Conservation (phyloP, 345 rosid species). For the Dovyalis caffra region DNA sequence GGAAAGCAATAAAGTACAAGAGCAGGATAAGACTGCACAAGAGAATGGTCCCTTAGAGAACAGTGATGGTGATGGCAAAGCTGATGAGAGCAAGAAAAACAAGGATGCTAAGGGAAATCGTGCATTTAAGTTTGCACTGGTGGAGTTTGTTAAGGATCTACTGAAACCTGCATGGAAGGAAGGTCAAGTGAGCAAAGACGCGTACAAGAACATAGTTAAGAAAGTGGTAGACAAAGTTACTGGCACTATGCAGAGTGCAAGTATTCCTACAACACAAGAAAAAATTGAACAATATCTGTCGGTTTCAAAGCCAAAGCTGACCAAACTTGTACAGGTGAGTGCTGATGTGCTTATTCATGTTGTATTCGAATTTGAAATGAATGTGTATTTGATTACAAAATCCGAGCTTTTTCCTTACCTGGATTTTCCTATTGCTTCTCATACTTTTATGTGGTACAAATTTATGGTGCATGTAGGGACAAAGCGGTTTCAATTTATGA, state of each 20-base stretch:
- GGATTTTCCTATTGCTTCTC: background rate
- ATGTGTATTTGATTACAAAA: background rate
- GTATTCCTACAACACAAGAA: conserved; percentile 88
- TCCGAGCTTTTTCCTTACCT: background rate
- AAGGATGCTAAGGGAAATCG: conserved; percentile 72
- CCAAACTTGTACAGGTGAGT: conserved; percentile 90
- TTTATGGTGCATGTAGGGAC: background rate
- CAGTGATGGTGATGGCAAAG: conserved; percentile 44
- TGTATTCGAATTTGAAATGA: background rate
- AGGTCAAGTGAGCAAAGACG: conserved; percentile 84
- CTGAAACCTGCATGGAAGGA: conserved; percentile 94
- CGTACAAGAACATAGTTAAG: conserved; percentile 91
- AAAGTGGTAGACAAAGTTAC: conserved; percentile 95
- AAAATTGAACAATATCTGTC: conserved; percentile 84
- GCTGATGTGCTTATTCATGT: background rate
- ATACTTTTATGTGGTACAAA: too few relatives aligned
- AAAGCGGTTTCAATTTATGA: background rate
- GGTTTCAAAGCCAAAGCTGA: conserved; percentile 77
- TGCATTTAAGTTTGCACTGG: conserved; percentile 84
- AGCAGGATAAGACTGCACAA: conserved; percentile 33
- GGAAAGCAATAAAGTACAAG: conserved; percentile 39
- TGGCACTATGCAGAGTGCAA: conserved; percentile 60
- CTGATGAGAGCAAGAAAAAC: conserved; percentile 61
- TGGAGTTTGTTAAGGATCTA: conserved; percentile 86
- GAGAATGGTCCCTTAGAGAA: conserved; percentile 45